Conservation (phyloP, 345 rosid species). For the Salix arbutifolia region DNA sequence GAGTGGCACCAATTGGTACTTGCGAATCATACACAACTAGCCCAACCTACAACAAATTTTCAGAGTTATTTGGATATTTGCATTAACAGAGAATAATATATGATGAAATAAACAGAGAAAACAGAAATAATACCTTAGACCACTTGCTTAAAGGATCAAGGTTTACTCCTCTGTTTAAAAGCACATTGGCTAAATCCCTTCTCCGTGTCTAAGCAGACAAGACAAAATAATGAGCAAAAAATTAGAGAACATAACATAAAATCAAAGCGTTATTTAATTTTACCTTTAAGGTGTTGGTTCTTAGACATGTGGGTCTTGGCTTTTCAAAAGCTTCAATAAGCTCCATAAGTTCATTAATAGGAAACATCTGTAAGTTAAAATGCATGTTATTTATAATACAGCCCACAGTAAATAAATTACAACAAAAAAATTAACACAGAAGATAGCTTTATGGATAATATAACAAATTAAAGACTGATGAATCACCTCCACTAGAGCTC, state of each 20-base stretch:
- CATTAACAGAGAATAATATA: neutral
- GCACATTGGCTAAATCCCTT: constrained; percentile 90
- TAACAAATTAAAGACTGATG: neutral
- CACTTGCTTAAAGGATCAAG: constrained; percentile 92
- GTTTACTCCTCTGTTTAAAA: constrained; percentile 91
- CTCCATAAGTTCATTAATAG: constrained; percentile 85
- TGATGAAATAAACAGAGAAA: neutral
- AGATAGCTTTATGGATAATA: neutral
- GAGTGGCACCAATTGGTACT: constrained; percentile 95
- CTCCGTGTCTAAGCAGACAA: constrained; percentile 61
- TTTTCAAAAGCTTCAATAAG: constrained; percentile 90
- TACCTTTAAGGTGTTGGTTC: constrained; percentile 92
- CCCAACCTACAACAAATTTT: constrained; percentile 58
- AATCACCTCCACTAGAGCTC: constrained; percentile 73
- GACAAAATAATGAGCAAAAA: constrained; percentile 6
- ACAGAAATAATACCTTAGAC: constrained; percentile 60
- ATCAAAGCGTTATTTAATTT: constrained; percentile 7
- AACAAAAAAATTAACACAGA: neutral
- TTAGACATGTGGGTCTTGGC: constrained; percentile 78
- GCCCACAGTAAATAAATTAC: neutral
- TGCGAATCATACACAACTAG: constrained; percentile 88
- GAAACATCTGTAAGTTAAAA: constrained; percentile 71
- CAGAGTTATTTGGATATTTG: neutral
- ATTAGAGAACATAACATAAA: constrained; percentile 9
- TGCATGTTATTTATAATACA: constrained; percentile 5